Percentiles rank a stretch among this genome's conserved stretches.
Conservation (phyloP, 2,329 filamentous ascomycete species). For the Thermoascus crustaceus region DNA sequence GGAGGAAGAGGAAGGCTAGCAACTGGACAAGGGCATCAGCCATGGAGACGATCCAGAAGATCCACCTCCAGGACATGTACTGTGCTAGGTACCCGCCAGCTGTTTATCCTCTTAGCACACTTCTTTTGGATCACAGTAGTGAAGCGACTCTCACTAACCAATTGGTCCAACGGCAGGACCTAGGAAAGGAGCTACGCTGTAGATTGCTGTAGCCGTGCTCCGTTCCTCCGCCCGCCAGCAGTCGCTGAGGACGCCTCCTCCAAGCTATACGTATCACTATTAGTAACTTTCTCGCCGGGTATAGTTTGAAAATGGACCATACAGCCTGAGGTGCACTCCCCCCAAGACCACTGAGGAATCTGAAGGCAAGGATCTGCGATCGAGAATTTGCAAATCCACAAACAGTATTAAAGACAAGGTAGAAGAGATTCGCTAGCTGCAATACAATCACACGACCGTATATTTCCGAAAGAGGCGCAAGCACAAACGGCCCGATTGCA, state of each 20-base stretch:
- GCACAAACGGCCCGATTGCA: conserved; percentile 37
- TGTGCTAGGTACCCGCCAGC: conserved; percentile 53
- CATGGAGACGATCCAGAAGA: conserved; percentile 57
- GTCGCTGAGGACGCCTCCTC: conserved; percentile 41
- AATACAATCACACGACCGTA: conserved; percentile 43
- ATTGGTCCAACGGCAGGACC: conserved; percentile 56
- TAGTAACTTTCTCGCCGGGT: too few relatives aligned
- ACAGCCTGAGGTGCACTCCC: conserved; percentile 38
- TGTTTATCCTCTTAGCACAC: too few relatives aligned
- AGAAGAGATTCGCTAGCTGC: conserved; percentile 42
- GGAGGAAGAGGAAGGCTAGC: conserved; percentile 48
- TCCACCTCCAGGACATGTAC: conserved; percentile 57
- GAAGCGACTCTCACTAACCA: too few relatives aligned
- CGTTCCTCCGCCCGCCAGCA: conserved; percentile 49
- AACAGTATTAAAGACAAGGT: conserved; percentile 45
- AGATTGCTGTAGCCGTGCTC: conserved; percentile 50
- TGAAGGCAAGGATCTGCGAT: conserved; percentile 43
- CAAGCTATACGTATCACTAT: too few relatives aligned
- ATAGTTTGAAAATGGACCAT: too few relatives aligned
- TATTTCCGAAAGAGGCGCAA: conserved; percentile 42
- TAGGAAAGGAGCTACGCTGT: conserved; percentile 51
- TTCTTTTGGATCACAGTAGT: too few relatives aligned
- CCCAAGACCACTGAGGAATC: conserved; percentile 44
- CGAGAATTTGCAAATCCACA: conserved; percentile 45
- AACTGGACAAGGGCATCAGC: conserved; percentile 49